Percentiles rank a stretch among this genome's conserved stretches.
phyloP scores from a whole-genome alignment of 2,329 filamentous ascomycete species.

The Cladosporium sp. region DNA sequence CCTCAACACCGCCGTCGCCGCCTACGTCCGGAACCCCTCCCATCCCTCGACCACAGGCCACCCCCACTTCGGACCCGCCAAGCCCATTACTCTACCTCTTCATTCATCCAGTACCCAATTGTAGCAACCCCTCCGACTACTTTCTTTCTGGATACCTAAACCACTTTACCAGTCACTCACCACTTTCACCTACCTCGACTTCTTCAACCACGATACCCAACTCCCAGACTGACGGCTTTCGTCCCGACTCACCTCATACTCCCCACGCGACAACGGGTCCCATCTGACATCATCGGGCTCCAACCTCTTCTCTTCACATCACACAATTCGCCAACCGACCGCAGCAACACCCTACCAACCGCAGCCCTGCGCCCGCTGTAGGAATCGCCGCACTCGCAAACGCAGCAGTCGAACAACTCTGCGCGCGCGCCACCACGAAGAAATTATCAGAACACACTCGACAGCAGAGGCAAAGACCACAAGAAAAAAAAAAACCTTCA shows the following conservation, averaged over 20 bases:
- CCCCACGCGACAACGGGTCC: constrained; percentile 10
- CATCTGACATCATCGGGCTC: constrained; percentile 18
- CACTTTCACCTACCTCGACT: no score
- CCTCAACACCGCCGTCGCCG: no score
- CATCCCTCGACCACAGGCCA: no score
- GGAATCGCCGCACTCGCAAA: neutral
- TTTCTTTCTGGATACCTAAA: no score
- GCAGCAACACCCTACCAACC: neutral
- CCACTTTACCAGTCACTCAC: no score
- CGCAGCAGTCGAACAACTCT: neutral
- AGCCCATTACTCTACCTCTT: no score
- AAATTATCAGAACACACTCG: constrained; percentile 10
- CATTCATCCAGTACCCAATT: no score
- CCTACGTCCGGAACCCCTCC: no score
- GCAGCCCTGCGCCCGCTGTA: neutral
- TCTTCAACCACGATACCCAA: no score
- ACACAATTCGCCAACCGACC: neutral
- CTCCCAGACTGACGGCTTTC: no score
- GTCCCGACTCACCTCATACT: neutral
- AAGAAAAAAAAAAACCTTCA: constrained; percentile 1
- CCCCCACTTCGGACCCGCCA: no score
- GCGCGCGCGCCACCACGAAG: constrained; percentile 4
- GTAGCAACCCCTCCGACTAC: no score
- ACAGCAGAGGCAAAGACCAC: constrained; percentile 3
- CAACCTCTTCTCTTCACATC: constrained; percentile 5